Conservation (phyloP, 1,284 basidiomycete genomes). For the Apiotrichum domesticum region DNA sequence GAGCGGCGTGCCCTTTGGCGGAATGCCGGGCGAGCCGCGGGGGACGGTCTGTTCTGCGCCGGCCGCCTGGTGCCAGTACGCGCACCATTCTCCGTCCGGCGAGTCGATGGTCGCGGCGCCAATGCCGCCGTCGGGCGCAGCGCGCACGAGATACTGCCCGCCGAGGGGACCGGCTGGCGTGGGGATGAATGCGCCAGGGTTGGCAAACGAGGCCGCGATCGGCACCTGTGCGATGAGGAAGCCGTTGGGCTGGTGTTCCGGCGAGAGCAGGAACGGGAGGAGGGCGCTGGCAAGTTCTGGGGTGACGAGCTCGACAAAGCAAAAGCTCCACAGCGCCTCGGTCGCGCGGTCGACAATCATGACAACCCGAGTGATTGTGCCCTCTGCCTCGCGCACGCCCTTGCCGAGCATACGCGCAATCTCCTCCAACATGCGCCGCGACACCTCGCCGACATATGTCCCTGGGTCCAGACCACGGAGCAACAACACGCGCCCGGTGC, state of each 20-base stretch:
- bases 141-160: conserved; percentile 27
- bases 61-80: conserved; percentile 38
- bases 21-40: conserved; percentile 16
- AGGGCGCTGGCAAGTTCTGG: conserved; percentile 62
- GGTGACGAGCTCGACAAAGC: conserved; percentile 84
- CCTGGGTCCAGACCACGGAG: conserved; percentile 79
- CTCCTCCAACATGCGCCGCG: conserved; percentile 56
- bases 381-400: conserved; percentile 64
- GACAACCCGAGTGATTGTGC: conserved; percentile 75
- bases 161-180: conserved; percentile 50
- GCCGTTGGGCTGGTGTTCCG: conserved; percentile 73
- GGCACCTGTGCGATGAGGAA: conserved; percentile 79
- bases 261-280: conserved; percentile 71
- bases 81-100: conserved; percentile 52
- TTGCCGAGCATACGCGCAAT: conserved; percentile 56
- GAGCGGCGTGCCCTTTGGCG: conserved; percentile 2
- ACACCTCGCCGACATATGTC: conserved; percentile 57
- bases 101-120: conserved; percentile 47
- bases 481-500: conserved; percentile 57
- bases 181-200: conserved; percentile 75
- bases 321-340: conserved; percentile 79
- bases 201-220: conserved; percentile 81
- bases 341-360: conserved; percentile 79
- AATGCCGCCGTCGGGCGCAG: conserved; percentile 34
- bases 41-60: conserved; percentile 30